Percentiles rank a stretch among this genome's conserved stretches.
phyloP scores from a whole-genome alignment of 2,329 filamentous ascomycete species.

The Colletotrichum sp. region DNA sequence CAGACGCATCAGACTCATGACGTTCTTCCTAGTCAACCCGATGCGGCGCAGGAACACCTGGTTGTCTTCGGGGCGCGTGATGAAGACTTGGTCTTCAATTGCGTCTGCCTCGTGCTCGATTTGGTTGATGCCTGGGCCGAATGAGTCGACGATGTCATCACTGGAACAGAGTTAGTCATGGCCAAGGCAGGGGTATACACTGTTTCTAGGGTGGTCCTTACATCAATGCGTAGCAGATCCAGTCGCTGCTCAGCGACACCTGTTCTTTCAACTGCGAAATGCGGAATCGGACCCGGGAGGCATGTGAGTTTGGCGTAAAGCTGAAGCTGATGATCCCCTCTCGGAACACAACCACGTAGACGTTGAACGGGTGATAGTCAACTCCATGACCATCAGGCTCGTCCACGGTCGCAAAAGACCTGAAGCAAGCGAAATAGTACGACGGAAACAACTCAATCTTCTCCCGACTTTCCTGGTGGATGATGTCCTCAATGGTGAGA shows the following conservation, averaged over 20 bases:
- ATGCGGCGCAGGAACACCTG: conserved; percentile 88
- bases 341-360: conserved; percentile 95
- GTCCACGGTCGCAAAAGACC: conserved; percentile 82
- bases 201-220: conserved; percentile 50
- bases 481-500: conserved; percentile 94
- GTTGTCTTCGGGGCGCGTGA: conserved; percentile 88
- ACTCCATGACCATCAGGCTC: conserved; percentile 77
- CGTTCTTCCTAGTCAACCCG: conserved; percentile 89
- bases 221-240: conserved; percentile 99
- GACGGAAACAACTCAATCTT: conserved; percentile 98
- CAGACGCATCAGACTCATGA: conserved; percentile 89
- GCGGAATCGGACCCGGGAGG: conserved; percentile 85
- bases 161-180: conserved; percentile 39
- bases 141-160: conserved; percentile 96
- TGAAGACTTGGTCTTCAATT: conserved; percentile 95
- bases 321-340: conserved; percentile 95
- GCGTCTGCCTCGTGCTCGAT: conserved; percentile 88
- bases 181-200: no score
- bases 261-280: conserved; percentile 95
- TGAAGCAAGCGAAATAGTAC: conserved; percentile 98
- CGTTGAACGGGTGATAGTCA: conserved; percentile 92
- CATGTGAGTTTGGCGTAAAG: conserved; percentile 85
- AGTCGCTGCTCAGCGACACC: conserved; percentile 91
- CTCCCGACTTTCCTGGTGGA: conserved; percentile 92
- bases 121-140: conserved; percentile 85